Conservation (phyloP, 176 grass and related monocot species). For the Cenchrus purpureus region DNA sequence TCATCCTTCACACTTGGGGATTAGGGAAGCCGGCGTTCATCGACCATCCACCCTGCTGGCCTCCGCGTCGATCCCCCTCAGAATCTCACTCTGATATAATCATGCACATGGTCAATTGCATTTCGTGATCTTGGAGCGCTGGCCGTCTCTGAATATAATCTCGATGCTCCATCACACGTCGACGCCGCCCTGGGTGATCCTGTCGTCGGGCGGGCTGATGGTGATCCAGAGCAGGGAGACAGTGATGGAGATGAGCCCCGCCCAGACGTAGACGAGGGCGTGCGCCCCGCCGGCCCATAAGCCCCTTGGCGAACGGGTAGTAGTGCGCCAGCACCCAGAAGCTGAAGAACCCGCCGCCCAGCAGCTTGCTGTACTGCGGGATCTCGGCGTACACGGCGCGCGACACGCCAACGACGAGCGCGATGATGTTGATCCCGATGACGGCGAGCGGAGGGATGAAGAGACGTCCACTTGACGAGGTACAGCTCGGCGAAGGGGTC, state of each 20-base stretch:
- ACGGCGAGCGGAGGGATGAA: constrained; percentile 76
- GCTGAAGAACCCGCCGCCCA: constrained; percentile 84
- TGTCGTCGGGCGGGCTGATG: constrained; percentile 60
- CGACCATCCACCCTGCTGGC: too few relatives aligned
- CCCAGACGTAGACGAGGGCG: constrained; percentile 79
- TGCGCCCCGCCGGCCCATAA: constrained; percentile 76
- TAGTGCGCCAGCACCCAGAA: constrained; percentile 88
- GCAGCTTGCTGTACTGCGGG: constrained; percentile 83
- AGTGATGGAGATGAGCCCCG: constrained; percentile 78
- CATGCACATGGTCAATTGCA: too few relatives aligned
- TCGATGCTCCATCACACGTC: neutral
- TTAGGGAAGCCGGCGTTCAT: too few relatives aligned
- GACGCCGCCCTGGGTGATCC: constrained; percentile 45
- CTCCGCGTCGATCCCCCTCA: too few relatives aligned
- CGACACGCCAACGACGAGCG: constrained; percentile 76
- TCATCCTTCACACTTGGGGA: too few relatives aligned
- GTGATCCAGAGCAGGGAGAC: constrained; percentile 81
- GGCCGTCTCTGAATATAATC: too few relatives aligned
- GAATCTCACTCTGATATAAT: too few relatives aligned
- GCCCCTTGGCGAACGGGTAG: constrained; percentile 88
- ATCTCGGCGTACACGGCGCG: constrained; percentile 77
- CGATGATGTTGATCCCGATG: constrained; percentile 81
- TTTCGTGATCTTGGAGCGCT: too few relatives aligned
- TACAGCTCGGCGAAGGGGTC: constrained; percentile 81
- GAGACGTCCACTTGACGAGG: constrained; percentile 86